Base-by-base conservation (phyloP, 768 basidiomycete species). In the Phylloporus sp. region DNA sequence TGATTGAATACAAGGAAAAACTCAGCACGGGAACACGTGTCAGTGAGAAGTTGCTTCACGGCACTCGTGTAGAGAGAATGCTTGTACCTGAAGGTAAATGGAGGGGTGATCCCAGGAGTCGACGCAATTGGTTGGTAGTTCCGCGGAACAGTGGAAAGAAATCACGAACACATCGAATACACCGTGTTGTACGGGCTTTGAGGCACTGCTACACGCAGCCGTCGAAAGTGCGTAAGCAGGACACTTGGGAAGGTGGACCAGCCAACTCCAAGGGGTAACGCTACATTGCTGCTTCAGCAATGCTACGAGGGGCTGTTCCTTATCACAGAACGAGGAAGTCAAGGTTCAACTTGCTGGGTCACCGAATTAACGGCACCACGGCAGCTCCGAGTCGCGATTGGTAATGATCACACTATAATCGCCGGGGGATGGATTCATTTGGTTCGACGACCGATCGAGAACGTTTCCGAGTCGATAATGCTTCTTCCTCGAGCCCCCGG, bases 391-490 rank as follows among this genome's bases (percentile, higher is more conserved):
- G 23, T 34, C 34, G 31, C 23, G 26, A 49, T 46, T 46, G 36
- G 46, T 29, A 47, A 39, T 45, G 11, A 21, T 6, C 13, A 44
- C 27, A 40, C 49, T 49, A 38, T 49, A 40, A 31, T 38, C 31
- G 13, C 2, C 44, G 10, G 42, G n/a, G 23, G 15, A 49, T 48
- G 50, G 42, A 27, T 56, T 62, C 57, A 60, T 60, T 51, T 42
- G 31, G 48, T 54, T 52, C 34, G 49, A 32, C 37, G 24, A 46
- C 42, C 20, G 58, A 63, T 63, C 45, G 56, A 60, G 36, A 48
- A 28, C 20, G 48, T 49, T 13, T 27, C n/a, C n/a, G n/a, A n/a
- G 48, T 52, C 60, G 28, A 59, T 35, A 22, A 32, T 23, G 22
- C 36, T 33, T 46, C 34, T 33, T 46, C 34, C 36, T 57, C 23